Base-by-base conservation (phyloP, 1,284 basidiomycete genomes). In the Sporisorium reilianum region DNA sequence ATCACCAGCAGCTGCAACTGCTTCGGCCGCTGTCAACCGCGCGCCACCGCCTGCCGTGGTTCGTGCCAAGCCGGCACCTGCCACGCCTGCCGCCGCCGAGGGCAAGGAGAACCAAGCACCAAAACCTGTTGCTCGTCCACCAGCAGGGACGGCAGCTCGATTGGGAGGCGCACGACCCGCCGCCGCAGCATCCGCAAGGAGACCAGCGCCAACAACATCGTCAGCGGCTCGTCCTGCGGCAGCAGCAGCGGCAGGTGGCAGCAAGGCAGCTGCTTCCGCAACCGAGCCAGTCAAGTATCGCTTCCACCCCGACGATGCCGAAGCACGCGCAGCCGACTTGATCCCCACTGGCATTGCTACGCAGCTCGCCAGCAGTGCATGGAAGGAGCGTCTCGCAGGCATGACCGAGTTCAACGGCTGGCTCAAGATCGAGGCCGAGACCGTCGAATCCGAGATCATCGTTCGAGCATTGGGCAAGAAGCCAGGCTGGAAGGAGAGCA, bases 401-500 rank as follows among this genome's bases (percentile, higher is more conserved):
- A 88, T 95, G 32, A 93, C 95, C 59, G 93, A 93, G 80, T 90
- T 99, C 89, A 88, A 89, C 6, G 86, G 87, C 7, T 99, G 96
- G 96, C 86, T 94, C 6, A 91, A 92, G 67, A 88, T 88, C 6
- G 88, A 89, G 5, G 88, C 90, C 14, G 88, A 89, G 36, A 88
- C 88, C 1, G 86, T 94, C 1, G 96, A 99, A 77, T 90, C 92
- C 25, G 97, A 99, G 85, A 89, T 99, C 11, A 85, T 99, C 50
- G 90, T 98, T 18, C 89, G 96, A n/a, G 92, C 93, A 76, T 86
- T 99, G 55, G 91, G 90, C 25, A 98, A 97, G 88, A 95, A 93
- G 80, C 89, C 89, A 2, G 95, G 96, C 1, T 97, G 94, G 95
- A 90, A 89, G 42, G 97, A 99, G 86, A 99, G 97, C 88, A 99